Percentiles rank a stretch among this genome's conserved stretches.
phyloP scores from a whole-genome alignment of 208 protist species.

The Acanthamoeba triangularis region DNA sequence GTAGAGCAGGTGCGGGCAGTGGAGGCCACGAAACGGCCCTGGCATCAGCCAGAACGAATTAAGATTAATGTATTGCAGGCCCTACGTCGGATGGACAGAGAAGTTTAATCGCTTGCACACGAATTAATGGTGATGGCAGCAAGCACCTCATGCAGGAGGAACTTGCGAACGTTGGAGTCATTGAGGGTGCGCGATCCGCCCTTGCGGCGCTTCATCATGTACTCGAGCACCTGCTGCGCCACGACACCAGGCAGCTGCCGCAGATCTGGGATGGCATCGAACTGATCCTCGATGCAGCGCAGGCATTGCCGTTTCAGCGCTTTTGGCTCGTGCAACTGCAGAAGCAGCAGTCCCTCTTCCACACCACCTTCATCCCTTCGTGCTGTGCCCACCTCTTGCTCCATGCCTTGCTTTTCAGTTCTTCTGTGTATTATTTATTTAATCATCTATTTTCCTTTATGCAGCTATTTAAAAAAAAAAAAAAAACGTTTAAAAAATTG shows the following conservation, averaged over 20 bases:
- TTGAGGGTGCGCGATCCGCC: neutral
- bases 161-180: neutral
- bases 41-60: neutral
- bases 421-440: too few relatives aligned
- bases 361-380: neutral
- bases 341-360: neutral
- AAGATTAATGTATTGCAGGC: neutral
- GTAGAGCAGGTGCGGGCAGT: slow-evolving; percentile 27
- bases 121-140: neutral
- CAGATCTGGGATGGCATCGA: neutral
- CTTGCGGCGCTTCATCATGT: slow-evolving; percentile 55
- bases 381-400: too few relatives aligned
- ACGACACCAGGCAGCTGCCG: neutral
- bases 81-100: neutral
- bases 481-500: too few relatives aligned
- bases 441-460: too few relatives aligned
- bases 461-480: too few relatives aligned
- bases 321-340: neutral
- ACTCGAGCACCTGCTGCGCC: slow-evolving; percentile 22
- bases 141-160: slow-evolving; percentile 25
- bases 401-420: too few relatives aligned
- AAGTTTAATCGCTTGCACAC: neutral
- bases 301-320: neutral
- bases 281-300: neutral
- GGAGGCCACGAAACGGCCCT: neutral